Conservation (phyloP, 2,329 filamentous ascomycete genomes). For the Mariannaea sp. region DNA sequence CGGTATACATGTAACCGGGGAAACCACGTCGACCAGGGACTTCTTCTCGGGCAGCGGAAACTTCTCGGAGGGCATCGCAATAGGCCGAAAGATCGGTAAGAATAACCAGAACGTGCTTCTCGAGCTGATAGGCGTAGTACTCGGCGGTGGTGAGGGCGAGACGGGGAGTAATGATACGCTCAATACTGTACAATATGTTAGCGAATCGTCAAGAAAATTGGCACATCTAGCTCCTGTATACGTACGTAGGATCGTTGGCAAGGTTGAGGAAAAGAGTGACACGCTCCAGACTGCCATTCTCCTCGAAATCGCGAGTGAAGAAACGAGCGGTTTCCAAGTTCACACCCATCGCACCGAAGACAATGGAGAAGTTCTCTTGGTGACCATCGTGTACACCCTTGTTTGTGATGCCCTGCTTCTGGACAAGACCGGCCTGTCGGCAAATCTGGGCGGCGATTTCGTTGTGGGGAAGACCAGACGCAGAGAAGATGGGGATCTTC, state of each 20-base stretch:
- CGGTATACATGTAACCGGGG: constrained; percentile 99
- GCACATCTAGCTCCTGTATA: constrained; percentile 26
- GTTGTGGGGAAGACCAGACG: constrained; percentile 97
- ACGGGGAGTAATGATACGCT: constrained; percentile 99
- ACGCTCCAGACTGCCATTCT: constrained; percentile 98
- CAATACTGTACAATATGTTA: constrained; percentile 67
- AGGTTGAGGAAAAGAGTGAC: constrained; percentile 98
- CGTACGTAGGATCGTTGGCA: constrained; percentile 97
- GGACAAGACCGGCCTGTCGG: constrained; percentile 91
- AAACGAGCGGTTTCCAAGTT: constrained; percentile 99
- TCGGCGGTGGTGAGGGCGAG: constrained; percentile 97
- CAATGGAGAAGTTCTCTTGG: constrained; percentile 99
- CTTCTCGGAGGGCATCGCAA: constrained; percentile 98
- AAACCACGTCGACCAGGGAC: constrained; percentile 98
- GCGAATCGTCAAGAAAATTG: background rate
- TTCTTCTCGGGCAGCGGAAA: constrained; percentile 97
- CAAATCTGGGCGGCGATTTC: constrained; percentile 99
- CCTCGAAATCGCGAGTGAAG: constrained; percentile 98
- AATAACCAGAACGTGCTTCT: constrained; percentile 99
- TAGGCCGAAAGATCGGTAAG: constrained; percentile 97
- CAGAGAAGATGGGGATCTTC: constrained; percentile 99
- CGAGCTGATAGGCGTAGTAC: constrained; percentile 99
- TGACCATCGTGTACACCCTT: constrained; percentile 97
- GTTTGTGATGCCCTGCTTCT: constrained; percentile 75
- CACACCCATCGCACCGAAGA: constrained; percentile 99